phyloP scores from a whole-genome alignment of 2,329 filamentous ascomycete species.

The Macrophomina phaseolina region DNA sequence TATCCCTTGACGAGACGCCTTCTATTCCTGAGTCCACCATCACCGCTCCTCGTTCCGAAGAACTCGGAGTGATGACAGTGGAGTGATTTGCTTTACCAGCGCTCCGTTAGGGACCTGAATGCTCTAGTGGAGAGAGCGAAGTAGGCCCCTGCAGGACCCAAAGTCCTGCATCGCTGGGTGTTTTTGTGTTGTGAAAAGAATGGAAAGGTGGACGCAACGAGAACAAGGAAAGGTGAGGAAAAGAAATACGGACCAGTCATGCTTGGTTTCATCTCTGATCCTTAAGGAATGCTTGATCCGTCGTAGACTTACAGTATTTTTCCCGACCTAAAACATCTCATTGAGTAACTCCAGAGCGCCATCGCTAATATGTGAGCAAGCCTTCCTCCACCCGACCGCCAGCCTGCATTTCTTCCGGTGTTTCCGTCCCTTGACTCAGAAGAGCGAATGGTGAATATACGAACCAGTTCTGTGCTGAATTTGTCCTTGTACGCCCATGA shows the following conservation, averaged over 20 bases:
- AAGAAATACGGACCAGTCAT: background rate
- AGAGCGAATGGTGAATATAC: constrained; percentile 6
- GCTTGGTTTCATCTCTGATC: background rate
- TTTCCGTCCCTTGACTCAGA: background rate
- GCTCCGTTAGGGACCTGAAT: constrained; percentile 53
- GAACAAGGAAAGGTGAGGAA: background rate
- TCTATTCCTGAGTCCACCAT: constrained; percentile 38
- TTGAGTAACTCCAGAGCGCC: constrained; percentile 20
- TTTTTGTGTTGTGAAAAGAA: background rate
- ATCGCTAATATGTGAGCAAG: constrained; percentile 23
- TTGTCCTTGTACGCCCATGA: constrained; percentile 4
- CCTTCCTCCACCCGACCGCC: background rate
- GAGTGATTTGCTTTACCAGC: constrained; percentile 48
- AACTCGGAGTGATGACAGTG: constrained; percentile 15
- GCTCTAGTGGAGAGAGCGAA: constrained; percentile 37
- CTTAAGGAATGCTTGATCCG: background rate
- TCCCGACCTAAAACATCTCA: background rate
- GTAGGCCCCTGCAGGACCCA: constrained; percentile 49
- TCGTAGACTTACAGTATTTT: background rate
- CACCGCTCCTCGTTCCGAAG: constrained; percentile 17
- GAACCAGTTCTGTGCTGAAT: constrained; percentile 5
- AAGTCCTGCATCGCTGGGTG: constrained; percentile 52
- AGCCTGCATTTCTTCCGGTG: background rate
- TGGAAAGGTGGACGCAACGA: background rate
- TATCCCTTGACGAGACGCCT: constrained; percentile 38